A percentile compares a stretch with the other conserved stretches of the same genome.
Evolutionary conservation across 768 basidiomycete genomes (phyloP).

Genomic region (Tulasnella sp.): DNA sequence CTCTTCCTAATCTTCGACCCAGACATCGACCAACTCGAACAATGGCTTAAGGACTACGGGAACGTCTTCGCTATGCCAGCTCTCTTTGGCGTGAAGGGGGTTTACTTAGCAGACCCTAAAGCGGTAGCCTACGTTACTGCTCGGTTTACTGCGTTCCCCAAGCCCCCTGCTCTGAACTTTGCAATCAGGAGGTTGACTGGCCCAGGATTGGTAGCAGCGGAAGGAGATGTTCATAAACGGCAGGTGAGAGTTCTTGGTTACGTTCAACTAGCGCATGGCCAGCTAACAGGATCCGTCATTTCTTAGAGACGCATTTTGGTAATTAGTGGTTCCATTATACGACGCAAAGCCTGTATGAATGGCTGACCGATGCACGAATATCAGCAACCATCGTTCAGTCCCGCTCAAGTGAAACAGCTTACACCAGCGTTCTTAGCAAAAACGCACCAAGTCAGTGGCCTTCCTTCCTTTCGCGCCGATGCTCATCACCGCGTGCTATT

Average conservation of each 20-base stretch:
- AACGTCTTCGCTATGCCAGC: background rate
- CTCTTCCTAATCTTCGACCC: conserved; percentile 13
- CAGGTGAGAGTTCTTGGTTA: background rate
- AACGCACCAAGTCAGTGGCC: conserved; percentile 50
- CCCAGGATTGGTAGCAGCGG: conserved; percentile 10
- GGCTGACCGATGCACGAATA: background rate
- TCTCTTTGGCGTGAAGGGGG: conserved; percentile 2
- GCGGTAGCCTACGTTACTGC: conserved; percentile 13
- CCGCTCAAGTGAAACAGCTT: conserved; percentile 59
- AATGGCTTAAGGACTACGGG: conserved; percentile 13
- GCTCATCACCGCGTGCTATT: background rate
- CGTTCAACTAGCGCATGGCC: background rate
- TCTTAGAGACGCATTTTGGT: background rate
- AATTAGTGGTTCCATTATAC: background rate
- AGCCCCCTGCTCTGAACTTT: background rate
- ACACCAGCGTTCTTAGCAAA: conserved; percentile 62
- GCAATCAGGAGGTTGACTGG: conserved; percentile 14
- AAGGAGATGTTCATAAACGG: conserved; percentile 15
- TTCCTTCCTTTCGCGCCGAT: background rate
- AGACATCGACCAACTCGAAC: conserved; percentile 4
- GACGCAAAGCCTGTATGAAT: background rate
- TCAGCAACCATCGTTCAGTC: conserved; percentile 35
- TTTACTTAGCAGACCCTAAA: conserved; percentile 13
- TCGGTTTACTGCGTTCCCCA: background rate
- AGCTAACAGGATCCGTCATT: background rate